phyloP scores from a whole-genome alignment of 805 yeast species.

The Yamadazyma olivae region DNA sequence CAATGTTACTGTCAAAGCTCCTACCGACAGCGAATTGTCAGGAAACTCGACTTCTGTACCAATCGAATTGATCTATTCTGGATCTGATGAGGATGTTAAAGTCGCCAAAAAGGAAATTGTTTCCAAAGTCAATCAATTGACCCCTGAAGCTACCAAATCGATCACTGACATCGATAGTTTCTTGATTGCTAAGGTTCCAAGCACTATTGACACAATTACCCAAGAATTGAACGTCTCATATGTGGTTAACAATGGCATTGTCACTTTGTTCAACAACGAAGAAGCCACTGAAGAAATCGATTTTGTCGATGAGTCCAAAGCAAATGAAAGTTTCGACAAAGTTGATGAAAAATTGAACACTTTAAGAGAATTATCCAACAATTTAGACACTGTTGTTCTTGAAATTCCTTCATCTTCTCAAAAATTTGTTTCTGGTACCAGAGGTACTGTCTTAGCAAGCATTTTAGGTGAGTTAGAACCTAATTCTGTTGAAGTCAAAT shows the following conservation, averaged over 20 bases:
- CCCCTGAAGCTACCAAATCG: conserved; percentile 61
- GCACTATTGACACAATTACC: conserved; percentile 39
- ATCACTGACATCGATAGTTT: conserved; percentile 67
- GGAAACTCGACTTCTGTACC: conserved; percentile 44
- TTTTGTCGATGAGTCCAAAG: conserved; percentile 67
- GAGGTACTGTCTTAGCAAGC: conserved; percentile 52
- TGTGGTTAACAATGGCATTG: conserved; percentile 52
- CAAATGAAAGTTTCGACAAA: conserved; percentile 54
- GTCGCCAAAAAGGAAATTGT: conserved; percentile 71
- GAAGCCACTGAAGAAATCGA: conserved; percentile 35
- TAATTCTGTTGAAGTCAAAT: conserved; percentile 43
- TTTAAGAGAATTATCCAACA: conserved; percentile 56
- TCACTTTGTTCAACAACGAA: conserved; percentile 57
- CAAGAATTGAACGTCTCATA: conserved; percentile 48
- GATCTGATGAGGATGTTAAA: conserved; percentile 44
- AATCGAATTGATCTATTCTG: conserved; percentile 60
- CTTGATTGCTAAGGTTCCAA: conserved; percentile 46
- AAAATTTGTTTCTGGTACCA: conserved; percentile 57
- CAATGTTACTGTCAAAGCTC: conserved; percentile 40
- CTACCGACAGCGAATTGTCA: conserved; percentile 34
- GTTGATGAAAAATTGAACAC: conserved; percentile 54
- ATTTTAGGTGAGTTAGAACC: conserved; percentile 36
- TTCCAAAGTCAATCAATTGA: conserved; percentile 62
- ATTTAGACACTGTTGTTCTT: conserved; percentile 51
- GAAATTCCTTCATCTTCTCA: conserved; percentile 56